Base-by-base conservation (phyloP, 768 basidiomycete genomes). In the Boletus subcaerulescens region DNA sequence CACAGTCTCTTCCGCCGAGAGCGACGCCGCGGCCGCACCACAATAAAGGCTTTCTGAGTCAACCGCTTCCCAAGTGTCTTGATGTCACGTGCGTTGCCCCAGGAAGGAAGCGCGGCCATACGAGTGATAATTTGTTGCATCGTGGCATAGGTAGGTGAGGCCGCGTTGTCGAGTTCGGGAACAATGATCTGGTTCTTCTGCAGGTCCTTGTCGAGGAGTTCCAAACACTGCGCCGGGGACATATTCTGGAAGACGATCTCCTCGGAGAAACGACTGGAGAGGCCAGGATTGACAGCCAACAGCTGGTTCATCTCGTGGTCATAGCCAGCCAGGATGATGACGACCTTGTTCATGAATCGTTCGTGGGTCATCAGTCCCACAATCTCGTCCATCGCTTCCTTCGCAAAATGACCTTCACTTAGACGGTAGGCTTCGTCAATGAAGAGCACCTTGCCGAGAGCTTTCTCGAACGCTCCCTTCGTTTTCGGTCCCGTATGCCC, bases 321-420 rank as follows among this genome's bases (percentile, higher is more conserved):
- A 58, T 89, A 89, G 2, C 87, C 87, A 18, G 87, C 87, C 14
- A 89, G 74, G 52, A 89, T 81, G 62, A 89, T 81, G 41, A 89
- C 74, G 24, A 89, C 69, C 62, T 86, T 87, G 17, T 75, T 73
- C 60, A 77, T 75, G 73, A 76, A 89, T 26, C 69, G 72, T 4
- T 82, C 79, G 42, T 84, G 72, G 2, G 87, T 89, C 56, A 89
- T 73, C 14, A 83, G 61, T 6, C 80, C 80, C 6, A 89, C 87
- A n/a, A 89, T 64, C 59, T 89, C 87, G 61, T 89, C 88, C 38
- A 87, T 78, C 12, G 88, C 87, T 62, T 89, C 87, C 61, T 86
- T 78, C 2, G 86, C 84, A 58, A 87, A 89, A 7, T 73, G 80
- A 1, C 86, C 86, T 50, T 84, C 76, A 10, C 75, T 70, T 24